Evolutionary conservation across 192 early-diverging fungal species (phyloP), one percentile per base, ranked within the genome.

Genomic region (Dissophora globulifera): DNA sequence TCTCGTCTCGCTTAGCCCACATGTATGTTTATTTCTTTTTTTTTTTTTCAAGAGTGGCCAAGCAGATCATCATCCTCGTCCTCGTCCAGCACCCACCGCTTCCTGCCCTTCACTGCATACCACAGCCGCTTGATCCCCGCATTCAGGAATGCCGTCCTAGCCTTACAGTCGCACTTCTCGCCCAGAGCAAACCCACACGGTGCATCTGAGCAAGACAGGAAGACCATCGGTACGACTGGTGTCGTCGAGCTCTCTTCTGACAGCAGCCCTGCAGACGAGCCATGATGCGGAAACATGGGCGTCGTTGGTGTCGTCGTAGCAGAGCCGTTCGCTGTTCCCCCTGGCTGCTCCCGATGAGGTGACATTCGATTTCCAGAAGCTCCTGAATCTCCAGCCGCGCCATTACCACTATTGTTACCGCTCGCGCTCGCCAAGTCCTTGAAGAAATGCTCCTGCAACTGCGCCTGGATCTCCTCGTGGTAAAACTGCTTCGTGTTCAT

Each of bases 401-500:
- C 6, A 5, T 52, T 48, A 16, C 22, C 19, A 35, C 47, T 56
- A 26, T 26, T 55, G 43, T 33, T n/a, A 12, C n/a, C n/a, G n/a
- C n/a, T n/a, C n/a, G n/a, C n/a, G n/a, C n/a, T n/a, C n/a, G n/a
- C n/a, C n/a, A 35, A 41, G 5, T 63, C 70, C 12, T 59, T 48
- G 30, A 76, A 61, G 31, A 76, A 76, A 38, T 67, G 52, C 40
- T 76, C 19, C 51, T 67, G 42, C 2, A 76, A 23, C n/a, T 76
- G 72, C 20, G 42, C 25, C 46, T 76, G 72, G n/a, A 76, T 56
- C 63, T 65, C 63, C n/a, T 56, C 63, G 16, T 76, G 72, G 40
- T 76, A 76, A 7, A 76, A 38, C 38, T 76, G 63, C 30, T 76
- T 76, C 3, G 72, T 76, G 29, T 60, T 48, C 72, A 76, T 66